These are phyloP conservation scores for Vitis riparia DNA, from an alignment of 164 flowering plant genomes.

Conservation along the genomic window DNA sequence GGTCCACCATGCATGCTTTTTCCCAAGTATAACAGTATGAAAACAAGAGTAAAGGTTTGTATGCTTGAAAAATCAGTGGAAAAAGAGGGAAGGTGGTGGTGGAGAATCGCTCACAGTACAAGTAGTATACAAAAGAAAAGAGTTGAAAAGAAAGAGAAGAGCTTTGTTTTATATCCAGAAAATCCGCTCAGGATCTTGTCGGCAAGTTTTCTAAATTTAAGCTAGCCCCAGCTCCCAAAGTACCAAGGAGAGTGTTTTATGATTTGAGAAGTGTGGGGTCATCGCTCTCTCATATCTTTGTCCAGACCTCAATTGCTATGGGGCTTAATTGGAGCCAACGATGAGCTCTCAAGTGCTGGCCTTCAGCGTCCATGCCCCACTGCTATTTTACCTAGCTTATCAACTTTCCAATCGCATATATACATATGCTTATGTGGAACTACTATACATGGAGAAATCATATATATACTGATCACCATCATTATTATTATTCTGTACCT, in stretches of 20 bases:
- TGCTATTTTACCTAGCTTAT: too few species aligned
- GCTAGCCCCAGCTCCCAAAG: not conserved
- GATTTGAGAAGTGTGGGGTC: conserved; percentile 7
- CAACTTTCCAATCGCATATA: too few species aligned
- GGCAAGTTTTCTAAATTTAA: not conserved
- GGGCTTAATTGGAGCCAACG: too few species aligned
- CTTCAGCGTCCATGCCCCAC: too few species aligned
- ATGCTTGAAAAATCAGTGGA: not conserved
- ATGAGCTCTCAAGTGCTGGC: too few species aligned
- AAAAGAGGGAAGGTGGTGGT: not conserved
- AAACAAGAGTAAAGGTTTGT: not conserved
- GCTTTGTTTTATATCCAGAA: conserved; percentile 18
- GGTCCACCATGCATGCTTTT: too few species aligned
- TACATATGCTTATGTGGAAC: too few species aligned
- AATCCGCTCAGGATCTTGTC: conserved; percentile 19
- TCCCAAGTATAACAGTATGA: too few species aligned
- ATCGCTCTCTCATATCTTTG: not conserved
- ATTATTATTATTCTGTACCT: too few species aligned
- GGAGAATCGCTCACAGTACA: conserved; percentile 1
- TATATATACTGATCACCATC: too few species aligned
- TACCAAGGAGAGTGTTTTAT: not conserved
- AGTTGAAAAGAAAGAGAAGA: conserved; percentile 3
- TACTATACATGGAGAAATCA: too few species aligned
- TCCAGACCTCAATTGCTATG: not conserved
- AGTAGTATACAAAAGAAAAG: conserved; percentile 8